Evolutionary conservation across 208 protist genomes (phyloP), one percentile per base, ranked within the genome.

Genomic region (Balamuthia mandrillaris): DNA sequence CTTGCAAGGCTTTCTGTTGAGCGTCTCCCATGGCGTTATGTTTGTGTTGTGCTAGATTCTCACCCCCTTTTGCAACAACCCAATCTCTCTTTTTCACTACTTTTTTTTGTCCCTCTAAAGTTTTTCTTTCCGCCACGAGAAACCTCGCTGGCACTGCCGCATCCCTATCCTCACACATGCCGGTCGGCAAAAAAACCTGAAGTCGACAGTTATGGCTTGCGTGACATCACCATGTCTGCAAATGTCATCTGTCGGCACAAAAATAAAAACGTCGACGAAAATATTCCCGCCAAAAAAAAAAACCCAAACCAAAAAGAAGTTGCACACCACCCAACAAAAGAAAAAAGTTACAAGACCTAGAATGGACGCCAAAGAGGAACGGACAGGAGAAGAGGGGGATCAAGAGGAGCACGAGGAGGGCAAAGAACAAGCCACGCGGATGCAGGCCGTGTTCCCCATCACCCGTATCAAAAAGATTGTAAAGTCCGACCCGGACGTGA

Each of bases 1-100:
- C 66, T 29, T 47, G 24, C 16, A 95, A 61, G 9, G 90, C 84
- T 42, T 85, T 44, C 12, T 87, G 63, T 47, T 89, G 77, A 24
- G 31, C 45, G 18, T 85, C 85, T 49, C 79, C 65, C 65, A 74
- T 74, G 12, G 65, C 65, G n/a, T n/a, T n/a, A n/a, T n/a, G n/a
- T n/a, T n/a, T n/a, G n/a, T n/a, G n/a, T n/a, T n/a, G n/a, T n/a
- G n/a, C n/a, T n/a, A n/a, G n/a, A n/a, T n/a, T n/a, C n/a, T n/a
- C n/a, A n/a, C n/a, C n/a, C n/a, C n/a, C n/a, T n/a, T n/a, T n/a
- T n/a, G n/a, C n/a, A n/a, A n/a, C n/a, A n/a, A n/a, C n/a, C n/a
- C n/a, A n/a, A n/a, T n/a, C n/a, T n/a, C n/a, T n/a, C n/a, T n/a
- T n/a, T n/a, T n/a, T n/a, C n/a, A n/a, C n/a, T n/a, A n/a, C n/a